Conservation (phyloP, 768 basidiomycete species). For the Trametes sanguinea region DNA sequence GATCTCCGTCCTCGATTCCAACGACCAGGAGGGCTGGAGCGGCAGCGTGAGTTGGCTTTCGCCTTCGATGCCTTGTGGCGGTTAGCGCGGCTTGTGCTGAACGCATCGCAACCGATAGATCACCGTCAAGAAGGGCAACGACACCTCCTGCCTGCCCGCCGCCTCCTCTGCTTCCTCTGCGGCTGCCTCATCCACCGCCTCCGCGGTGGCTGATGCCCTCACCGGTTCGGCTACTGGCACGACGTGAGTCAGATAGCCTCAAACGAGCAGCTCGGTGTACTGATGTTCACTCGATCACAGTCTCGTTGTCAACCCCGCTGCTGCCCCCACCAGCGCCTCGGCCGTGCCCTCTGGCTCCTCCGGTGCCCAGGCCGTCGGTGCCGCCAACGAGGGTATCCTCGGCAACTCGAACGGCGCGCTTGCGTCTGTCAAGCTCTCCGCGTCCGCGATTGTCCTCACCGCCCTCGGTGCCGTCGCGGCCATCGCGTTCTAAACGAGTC, state of each 20-base stretch:
- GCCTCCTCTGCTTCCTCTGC: conserved; percentile 20
- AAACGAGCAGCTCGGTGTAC: conserved; percentile 6
- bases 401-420: conserved; percentile 28
- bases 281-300: conserved; percentile 1
- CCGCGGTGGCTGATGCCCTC: conserved; percentile 4
- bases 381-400: conserved; percentile 36
- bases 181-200: conserved; percentile 1
- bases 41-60: conserved; percentile 45
- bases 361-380: conserved; percentile 33
- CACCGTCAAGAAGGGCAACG: conserved; percentile 37
- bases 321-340: conserved; percentile 22
- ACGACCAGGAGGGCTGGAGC: conserved; percentile 68
- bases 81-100: neutral
- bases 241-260: conserved; percentile 15
- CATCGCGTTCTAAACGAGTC: conserved; percentile 25
- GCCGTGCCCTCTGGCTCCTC: conserved; percentile 21
- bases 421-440: conserved; percentile 27
- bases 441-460: conserved; percentile 28
- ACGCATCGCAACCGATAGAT: conserved; percentile 31
- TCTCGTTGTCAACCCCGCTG: conserved; percentile 19
- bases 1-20: conserved; percentile 55
- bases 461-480: conserved; percentile 26
- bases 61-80: neutral
- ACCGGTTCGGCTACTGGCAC: conserved; percentile 16
- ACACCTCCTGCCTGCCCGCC: conserved; percentile 40